Percentiles rank a stretch among this genome's conserved stretches.
phyloP scores from a whole-genome alignment of 208 protist genomes.

The Zelonia costaricensis region DNA sequence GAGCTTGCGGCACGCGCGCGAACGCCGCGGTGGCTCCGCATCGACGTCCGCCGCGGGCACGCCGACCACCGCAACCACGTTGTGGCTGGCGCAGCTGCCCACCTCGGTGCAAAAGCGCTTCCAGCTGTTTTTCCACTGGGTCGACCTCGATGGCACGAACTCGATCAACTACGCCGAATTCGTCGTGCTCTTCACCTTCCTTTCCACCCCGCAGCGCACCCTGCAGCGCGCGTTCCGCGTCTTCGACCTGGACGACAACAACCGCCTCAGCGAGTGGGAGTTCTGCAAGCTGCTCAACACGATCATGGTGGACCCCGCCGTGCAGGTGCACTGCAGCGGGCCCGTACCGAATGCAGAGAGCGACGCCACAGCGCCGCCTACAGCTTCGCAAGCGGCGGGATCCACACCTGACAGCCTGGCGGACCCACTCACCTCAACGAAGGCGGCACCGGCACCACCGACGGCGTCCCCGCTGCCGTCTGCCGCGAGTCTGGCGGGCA shows the following conservation, averaged over 20 bases:
- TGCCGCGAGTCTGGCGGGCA: not conserved
- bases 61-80: not conserved
- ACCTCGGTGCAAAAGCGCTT: conserved; percentile 25
- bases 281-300: conserved; percentile 60
- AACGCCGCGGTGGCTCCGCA: not conserved
- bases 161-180: conserved; percentile 68
- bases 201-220: conserved; percentile 41
- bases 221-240: conserved; percentile 60
- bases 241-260: conserved; percentile 52
- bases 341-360: not conserved
- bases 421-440: too few species aligned
- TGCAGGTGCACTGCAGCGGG: conserved; percentile 33
- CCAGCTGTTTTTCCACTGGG: conserved; percentile 35
- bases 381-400: not conserved
- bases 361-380: not conserved
- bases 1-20: too few species aligned
- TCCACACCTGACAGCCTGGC: too few species aligned
- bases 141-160: conserved; percentile 56
- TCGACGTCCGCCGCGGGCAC: not conserved
- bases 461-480: not conserved
- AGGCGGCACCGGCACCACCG: not conserved
- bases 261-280: conserved; percentile 41
- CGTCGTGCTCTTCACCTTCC: conserved; percentile 68
- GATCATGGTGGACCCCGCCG: conserved; percentile 69
- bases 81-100: conserved; percentile 18